phyloP scores from a whole-genome alignment of 208 protist species.

The Wallacemonas sp. region DNA sequence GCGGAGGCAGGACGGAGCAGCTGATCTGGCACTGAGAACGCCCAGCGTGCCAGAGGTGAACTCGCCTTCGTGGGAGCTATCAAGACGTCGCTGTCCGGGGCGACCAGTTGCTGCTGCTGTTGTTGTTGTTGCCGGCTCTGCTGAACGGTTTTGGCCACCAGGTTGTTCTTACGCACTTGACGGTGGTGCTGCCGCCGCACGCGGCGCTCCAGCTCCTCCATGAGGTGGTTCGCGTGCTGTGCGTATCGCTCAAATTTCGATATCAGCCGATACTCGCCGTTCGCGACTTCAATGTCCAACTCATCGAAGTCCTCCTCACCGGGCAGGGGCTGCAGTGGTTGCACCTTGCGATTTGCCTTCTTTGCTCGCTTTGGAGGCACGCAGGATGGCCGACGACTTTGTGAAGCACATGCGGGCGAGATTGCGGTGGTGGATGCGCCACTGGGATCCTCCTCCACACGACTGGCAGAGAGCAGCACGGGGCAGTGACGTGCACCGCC shows the following conservation, averaged over 20 bases:
- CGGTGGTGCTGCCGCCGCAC: conserved; percentile 23
- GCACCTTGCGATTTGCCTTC: neutral
- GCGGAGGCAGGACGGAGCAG: conserved; percentile 5
- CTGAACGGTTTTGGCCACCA: neutral
- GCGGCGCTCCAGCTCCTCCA: conserved; percentile 51
- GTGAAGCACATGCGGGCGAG: too few relatives aligned
- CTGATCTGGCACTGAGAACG: neutral
- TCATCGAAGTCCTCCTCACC: conserved; percentile 48
- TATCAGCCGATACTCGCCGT: conserved; percentile 66
- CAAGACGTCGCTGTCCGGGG: neutral
- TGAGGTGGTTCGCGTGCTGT: conserved; percentile 49
- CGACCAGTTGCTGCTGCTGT: neutral
- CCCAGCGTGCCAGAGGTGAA: neutral
- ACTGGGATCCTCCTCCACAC: too few relatives aligned
- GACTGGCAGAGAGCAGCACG: too few relatives aligned
- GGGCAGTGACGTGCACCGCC: too few relatives aligned
- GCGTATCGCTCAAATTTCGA: conserved; percentile 66
- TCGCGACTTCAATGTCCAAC: conserved; percentile 60
- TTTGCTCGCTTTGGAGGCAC: neutral
- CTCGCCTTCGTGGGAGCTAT: too few relatives aligned
- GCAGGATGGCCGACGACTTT: neutral
- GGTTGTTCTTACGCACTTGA: conserved; percentile 7
- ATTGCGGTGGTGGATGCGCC: too few relatives aligned
- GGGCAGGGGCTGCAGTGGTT: neutral
- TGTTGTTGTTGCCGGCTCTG: conserved; percentile 2